These are phyloP conservation scores for Tuber aestivum DNA, from an alignment of 495 filamentous ascomycete genomes.

Conservation along the genomic window DNA sequence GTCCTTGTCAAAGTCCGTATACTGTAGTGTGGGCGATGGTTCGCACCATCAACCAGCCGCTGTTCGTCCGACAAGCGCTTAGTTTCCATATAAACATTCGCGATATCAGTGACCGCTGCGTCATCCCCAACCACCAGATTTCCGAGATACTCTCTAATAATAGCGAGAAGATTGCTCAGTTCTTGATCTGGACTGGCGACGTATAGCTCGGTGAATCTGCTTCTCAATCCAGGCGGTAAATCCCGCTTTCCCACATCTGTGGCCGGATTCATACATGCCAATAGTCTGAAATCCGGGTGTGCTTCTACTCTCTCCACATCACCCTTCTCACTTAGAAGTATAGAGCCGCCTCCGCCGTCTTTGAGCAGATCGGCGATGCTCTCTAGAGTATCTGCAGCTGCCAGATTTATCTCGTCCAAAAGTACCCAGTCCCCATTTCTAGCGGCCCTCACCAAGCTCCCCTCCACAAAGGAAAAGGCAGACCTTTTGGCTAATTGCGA, in stretches of 20 bases:
- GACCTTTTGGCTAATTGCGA: constrained; percentile 72
- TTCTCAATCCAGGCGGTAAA: constrained; percentile 73
- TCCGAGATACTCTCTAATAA: constrained; percentile 81
- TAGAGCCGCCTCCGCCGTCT: constrained; percentile 62
- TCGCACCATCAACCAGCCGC: constrained; percentile 82
- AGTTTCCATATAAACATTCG: constrained; percentile 75
- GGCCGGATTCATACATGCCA: constrained; percentile 98
- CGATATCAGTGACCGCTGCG: constrained; percentile 66
- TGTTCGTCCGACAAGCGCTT: constrained; percentile 76
- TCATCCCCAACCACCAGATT: constrained; percentile 59
- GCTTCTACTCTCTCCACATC: constrained; percentile 80
- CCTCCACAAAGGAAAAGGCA: constrained; percentile 92
- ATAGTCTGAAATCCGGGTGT: constrained; percentile 90
- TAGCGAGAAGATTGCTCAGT: constrained; percentile 68
- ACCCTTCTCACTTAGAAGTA: constrained; percentile 86
- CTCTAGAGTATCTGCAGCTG: constrained; percentile 87
- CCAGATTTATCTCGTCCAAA: constrained; percentile 96
- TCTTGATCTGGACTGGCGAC: constrained; percentile 82
- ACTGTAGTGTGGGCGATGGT: constrained; percentile 91
- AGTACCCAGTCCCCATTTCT: constrained; percentile 96
- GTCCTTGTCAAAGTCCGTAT: constrained; percentile 89
- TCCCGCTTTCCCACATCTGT: constrained; percentile 96
- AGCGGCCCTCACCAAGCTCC: constrained; percentile 84
- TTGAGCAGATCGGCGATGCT: constrained; percentile 81
- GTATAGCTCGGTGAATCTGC: constrained; percentile 89